Conservation (phyloP, 495 filamentous ascomycete species). For the Tuber umbilicatum region DNA sequence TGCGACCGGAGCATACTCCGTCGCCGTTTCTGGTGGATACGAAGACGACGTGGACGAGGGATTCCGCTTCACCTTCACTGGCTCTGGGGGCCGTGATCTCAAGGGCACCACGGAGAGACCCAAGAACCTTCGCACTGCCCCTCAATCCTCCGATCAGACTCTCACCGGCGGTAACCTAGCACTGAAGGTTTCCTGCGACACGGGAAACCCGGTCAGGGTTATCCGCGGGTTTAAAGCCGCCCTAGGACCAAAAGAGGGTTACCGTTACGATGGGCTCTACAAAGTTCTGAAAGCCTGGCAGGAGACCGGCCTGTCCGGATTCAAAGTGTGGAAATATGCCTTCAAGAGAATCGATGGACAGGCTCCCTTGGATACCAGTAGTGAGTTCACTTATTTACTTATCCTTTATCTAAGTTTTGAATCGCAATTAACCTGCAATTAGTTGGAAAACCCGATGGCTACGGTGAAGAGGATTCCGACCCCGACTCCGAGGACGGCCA, state of each 20-base stretch:
- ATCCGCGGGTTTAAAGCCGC: slow-evolving; percentile 42
- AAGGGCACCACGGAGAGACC: slow-evolving; percentile 30
- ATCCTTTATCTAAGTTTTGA: background rate
- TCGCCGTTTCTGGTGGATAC: slow-evolving; percentile 42
- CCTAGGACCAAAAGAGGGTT: slow-evolving; percentile 36
- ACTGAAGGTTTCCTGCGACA: slow-evolving; percentile 30
- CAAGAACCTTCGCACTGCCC: slow-evolving; percentile 41
- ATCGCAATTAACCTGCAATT: slow-evolving; percentile 1
- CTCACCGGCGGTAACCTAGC: slow-evolving; percentile 35
- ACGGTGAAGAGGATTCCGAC: background rate
- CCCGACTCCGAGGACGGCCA: background rate
- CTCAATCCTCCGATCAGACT: slow-evolving; percentile 35
- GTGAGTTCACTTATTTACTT: slow-evolving; percentile 9
- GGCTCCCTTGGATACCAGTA: slow-evolving; percentile 22
- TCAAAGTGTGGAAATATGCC: slow-evolving; percentile 40
- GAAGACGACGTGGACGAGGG: slow-evolving; percentile 42
- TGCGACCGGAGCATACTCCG: slow-evolving; percentile 32
- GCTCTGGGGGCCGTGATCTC: slow-evolving; percentile 40
- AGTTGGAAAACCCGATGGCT: slow-evolving; percentile 1
- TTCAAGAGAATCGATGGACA: slow-evolving; percentile 41
- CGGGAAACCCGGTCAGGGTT: slow-evolving; percentile 37
- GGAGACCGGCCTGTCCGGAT: slow-evolving; percentile 37
- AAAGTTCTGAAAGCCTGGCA: slow-evolving; percentile 39
- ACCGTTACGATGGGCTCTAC: slow-evolving; percentile 42
- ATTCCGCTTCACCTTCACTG: slow-evolving; percentile 42